Percentiles rank a stretch among this genome's conserved stretches.
Evolutionary conservation across 345 rosid genomes (phyloP).

Genomic region (Erodium maritimum): DNA sequence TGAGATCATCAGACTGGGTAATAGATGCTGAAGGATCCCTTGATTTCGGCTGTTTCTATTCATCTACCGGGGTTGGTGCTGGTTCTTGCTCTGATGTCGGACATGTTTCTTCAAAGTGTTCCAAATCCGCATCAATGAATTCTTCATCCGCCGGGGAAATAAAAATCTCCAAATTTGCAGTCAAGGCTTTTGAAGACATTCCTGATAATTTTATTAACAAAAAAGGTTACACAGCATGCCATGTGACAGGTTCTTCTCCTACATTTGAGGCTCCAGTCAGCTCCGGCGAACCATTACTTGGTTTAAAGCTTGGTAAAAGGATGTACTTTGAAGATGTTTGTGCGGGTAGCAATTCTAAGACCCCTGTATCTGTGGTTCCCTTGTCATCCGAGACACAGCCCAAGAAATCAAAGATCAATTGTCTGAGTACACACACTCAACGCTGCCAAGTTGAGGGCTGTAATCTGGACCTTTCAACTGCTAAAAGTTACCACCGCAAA

Average conservation of each 20-base stretch:
- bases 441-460: conserved; percentile 83
- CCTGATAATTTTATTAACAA: conserved; percentile 26
- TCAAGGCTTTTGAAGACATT: conserved; percentile 33
- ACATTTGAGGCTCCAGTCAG: conserved; percentile 49
- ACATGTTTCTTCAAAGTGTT: conserved; percentile 57
- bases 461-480: conserved; percentile 63
- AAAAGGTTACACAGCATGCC: conserved; percentile 24
- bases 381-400: conserved; percentile 31
- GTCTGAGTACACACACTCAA: conserved; percentile 30
- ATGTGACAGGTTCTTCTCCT: conserved; percentile 23
- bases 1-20: conserved; percentile 40
- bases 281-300: conserved; percentile 60
- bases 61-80: conserved; percentile 34
- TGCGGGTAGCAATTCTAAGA: conserved; percentile 36
- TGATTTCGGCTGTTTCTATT: conserved; percentile 47
- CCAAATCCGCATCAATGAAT: conserved; percentile 54
- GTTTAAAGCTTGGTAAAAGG: conserved; percentile 73
- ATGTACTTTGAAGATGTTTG: conserved; percentile 54
- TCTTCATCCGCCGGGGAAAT: conserved; percentile 49
- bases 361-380: conserved; percentile 24
- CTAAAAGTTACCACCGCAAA: conserved; percentile 76
- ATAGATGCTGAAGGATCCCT: conserved; percentile 50
- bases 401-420: conserved; percentile 52
- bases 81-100: conserved; percentile 58
- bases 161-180: conserved; percentile 26